phyloP scores from a whole-genome alignment of 768 basidiomycete species.

The Hericium alpestre region DNA sequence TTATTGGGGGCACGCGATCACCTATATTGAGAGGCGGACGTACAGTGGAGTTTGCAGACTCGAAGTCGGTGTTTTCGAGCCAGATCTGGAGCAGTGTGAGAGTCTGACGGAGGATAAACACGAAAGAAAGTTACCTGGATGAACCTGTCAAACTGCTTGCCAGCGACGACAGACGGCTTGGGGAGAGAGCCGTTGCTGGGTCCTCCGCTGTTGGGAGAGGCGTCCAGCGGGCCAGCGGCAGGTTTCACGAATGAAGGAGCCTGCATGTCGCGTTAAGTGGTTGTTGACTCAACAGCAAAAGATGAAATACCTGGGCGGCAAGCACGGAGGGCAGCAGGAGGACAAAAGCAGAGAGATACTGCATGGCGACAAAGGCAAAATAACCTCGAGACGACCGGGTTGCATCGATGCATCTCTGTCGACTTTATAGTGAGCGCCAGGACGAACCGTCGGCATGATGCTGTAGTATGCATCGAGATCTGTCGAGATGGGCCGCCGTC shows the following conservation, averaged over 20 bases:
- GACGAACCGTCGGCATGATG: too few relatives aligned
- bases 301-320: constrained; percentile 1
- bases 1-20: neutral
- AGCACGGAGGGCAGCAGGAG: constrained; percentile 3
- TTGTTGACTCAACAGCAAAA: too few relatives aligned
- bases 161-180: constrained; percentile 27
- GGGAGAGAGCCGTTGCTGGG: constrained; percentile 32
- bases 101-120: too few relatives aligned
- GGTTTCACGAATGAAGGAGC: constrained; percentile 22
- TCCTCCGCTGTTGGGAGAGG: constrained; percentile 31
- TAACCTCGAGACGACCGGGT: neutral
- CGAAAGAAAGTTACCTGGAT: constrained; percentile 18
- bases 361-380: constrained; percentile 2
- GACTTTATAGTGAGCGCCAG: too few relatives aligned
- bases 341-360: neutral
- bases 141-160: constrained; percentile 37
- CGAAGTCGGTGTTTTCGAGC: constrained; percentile 55
- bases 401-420: too few relatives aligned
- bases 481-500: too few relatives aligned
- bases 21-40: neutral
- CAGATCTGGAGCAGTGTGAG: constrained; percentile 29
- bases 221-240: constrained; percentile 16
- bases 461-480: too few relatives aligned
- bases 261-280: neutral
- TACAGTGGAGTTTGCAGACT: constrained; percentile 15